phyloP scores from a whole-genome alignment of 208 protist species.

The Novymonas esmeraldas region DNA sequence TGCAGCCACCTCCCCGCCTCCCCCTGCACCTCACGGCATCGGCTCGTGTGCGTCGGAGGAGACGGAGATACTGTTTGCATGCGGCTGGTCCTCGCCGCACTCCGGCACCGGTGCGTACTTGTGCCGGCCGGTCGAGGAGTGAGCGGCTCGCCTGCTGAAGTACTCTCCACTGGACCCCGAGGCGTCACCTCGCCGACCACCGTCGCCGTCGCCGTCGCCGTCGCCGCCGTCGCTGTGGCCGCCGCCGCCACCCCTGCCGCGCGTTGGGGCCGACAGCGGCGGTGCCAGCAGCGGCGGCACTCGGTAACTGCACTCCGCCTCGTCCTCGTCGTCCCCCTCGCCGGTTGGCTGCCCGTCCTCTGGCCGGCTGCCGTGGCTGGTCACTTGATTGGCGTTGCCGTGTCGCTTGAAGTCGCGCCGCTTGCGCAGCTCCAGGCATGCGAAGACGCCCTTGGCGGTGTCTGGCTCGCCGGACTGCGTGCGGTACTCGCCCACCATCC shows the following conservation, averaged over 20 bases:
- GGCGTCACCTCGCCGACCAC: background rate
- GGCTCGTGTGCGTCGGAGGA: background rate
- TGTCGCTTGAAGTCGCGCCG: constrained; percentile 80
- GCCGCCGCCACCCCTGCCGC: too few relatives aligned
- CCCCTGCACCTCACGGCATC: background rate
- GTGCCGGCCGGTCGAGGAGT: background rate
- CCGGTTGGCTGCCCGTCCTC: background rate
- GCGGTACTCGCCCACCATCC: constrained; percentile 33
- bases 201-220: too few relatives aligned
- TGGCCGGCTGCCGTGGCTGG: background rate
- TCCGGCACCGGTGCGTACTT: constrained; percentile 7
- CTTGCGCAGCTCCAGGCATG: constrained; percentile 52
- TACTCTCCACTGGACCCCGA: background rate
- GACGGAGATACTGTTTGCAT: background rate
- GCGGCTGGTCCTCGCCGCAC: background rate
- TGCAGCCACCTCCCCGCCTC: too few relatives aligned
- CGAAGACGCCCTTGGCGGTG: constrained; percentile 12
- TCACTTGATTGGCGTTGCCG: constrained; percentile 10
- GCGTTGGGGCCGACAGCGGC: background rate
- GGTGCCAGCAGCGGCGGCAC: background rate
- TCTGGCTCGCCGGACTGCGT: constrained; percentile 9
- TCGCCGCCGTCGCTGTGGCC: too few relatives aligned
- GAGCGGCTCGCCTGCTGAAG: constrained; percentile 6
- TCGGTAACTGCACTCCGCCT: background rate
- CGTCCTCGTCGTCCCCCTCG: background rate